Conservation (phyloP, 2,329 filamentous ascomycete genomes). For the Colletotrichum tofieldiae region DNA sequence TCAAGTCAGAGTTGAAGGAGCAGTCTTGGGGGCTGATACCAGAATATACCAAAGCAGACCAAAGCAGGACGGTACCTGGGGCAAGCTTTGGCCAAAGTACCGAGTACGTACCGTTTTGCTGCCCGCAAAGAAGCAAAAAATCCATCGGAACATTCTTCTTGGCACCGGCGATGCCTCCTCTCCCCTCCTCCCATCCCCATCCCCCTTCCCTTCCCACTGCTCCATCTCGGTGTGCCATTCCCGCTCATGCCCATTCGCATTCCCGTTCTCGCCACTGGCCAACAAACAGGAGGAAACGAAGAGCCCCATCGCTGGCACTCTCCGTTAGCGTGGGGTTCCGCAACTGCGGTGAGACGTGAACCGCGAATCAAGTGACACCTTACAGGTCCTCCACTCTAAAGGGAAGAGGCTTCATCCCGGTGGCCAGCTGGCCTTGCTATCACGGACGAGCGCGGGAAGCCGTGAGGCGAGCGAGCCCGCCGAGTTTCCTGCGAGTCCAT, state of each 20-base stretch:
- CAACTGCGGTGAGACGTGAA: slow-evolving; percentile 21
- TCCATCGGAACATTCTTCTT: slow-evolving; percentile 7
- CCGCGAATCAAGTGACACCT: slow-evolving; percentile 16
- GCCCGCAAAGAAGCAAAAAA: background rate
- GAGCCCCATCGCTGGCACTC: background rate
- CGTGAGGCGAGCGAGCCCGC: slow-evolving; percentile 22
- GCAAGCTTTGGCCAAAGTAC: background rate
- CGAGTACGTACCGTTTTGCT: background rate
- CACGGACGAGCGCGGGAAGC: background rate
- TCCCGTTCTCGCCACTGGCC: slow-evolving; percentile 1
- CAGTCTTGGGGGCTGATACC: background rate
- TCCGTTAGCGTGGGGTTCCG: slow-evolving; percentile 23
- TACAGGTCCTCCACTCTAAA: slow-evolving; percentile 15
- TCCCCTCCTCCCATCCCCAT: background rate
- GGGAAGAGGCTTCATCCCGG: slow-evolving; percentile 22
- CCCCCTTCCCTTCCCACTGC: background rate
- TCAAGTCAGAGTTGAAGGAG: background rate
- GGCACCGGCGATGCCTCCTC: background rate
- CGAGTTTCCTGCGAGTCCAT: slow-evolving; percentile 20
- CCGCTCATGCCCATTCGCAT: slow-evolving; percentile 7
- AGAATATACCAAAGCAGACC: background rate
- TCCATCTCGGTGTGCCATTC: slow-evolving; percentile 15
- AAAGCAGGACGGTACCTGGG: background rate
- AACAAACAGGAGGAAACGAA: slow-evolving; percentile 1
- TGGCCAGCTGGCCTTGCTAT: background rate